phyloP scores from a whole-genome alignment of 2,329 filamentous ascomycete genomes.

The Alternaria arborescens region DNA sequence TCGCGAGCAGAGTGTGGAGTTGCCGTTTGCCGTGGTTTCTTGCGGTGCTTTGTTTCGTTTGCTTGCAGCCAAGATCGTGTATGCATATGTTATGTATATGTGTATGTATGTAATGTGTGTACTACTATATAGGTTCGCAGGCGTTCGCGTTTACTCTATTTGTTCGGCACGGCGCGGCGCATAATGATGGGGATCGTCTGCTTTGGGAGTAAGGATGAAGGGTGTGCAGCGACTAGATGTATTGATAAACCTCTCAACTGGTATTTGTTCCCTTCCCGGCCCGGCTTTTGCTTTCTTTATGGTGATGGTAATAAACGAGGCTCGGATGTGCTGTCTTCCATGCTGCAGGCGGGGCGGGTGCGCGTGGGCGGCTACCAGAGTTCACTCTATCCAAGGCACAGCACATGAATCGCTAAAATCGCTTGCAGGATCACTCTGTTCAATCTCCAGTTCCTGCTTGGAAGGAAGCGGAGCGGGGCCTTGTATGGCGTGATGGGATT shows the following conservation, averaged over 20 bases:
- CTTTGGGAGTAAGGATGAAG: neutral
- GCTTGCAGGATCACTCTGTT: neutral
- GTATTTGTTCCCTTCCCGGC: neutral
- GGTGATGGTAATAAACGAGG: neutral
- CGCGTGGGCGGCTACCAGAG: neutral
- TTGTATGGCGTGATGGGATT: neutral
- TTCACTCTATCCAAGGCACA: neutral
- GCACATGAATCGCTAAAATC: neutral
- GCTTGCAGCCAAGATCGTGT: neutral
- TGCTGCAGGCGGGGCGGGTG: neutral
- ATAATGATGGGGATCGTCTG: neutral
- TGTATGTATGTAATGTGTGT: neutral
- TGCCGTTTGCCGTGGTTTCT: neutral
- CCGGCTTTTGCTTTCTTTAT: no score
- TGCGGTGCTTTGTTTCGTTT: neutral
- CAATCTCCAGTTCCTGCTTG: neutral
- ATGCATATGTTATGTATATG: neutral
- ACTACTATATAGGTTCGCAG: conserved; percentile 1
- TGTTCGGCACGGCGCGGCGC: neutral
- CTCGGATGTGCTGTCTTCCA: neutral
- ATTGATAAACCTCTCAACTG: neutral
- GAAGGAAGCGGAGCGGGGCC: conserved; percentile 7
- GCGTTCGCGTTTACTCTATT: neutral
- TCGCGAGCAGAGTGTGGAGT: neutral
- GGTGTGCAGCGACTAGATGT: neutral